Evolutionary conservation across 1,284 basidiomycete species (phyloP), one percentile per base, ranked within the genome.

Genomic region (Ceratobasidium sp.): DNA sequence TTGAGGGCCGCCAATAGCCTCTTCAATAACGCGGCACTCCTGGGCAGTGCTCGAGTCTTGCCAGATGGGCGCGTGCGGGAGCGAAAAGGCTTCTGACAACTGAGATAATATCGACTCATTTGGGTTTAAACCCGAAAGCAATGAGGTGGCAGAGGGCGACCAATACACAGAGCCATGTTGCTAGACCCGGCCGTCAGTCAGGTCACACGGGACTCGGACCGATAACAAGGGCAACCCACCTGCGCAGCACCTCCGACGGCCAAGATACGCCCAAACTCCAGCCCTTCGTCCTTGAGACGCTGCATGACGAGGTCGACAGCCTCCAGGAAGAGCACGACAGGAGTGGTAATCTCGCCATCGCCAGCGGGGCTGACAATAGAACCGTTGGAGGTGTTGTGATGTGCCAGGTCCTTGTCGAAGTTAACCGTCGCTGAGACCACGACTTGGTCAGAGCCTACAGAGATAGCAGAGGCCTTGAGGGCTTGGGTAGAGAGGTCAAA

Each of bases 141-240:
- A 79, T 0, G 75, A 69, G 55, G 86, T 84, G 0, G 91, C 91
- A 2, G 84, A 81, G 11, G 82, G 77, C 0, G 92, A 91, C 91
- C 93, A 96, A 80, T 92, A 96, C 9, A 96, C 93, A 1, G 92
- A 94, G 11, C 94, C 94, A 79, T 97, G 95, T 91, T 97, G 95
- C 91, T 95, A 41, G 74, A 38, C 18, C 16, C 23, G 18, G 2
- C 30, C n/a, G 26, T 63, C n/a, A 43, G 30, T 61, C 73, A 2
- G 21, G 49, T 23, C 18, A 72, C 35, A 54, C 21, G 26, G 64
- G 23, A n/a, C 32, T 5, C 35, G 38, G 2, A 50, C n/a, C 18
- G 23, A n/a, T n/a, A n/a, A n/a, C n/a, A n/a, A n/a, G n/a, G 32
- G 32, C 61, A 21, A 52, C 81, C 54, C 75, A 91, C 90, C 84